Evolutionary conservation across 2,329 filamentous ascomycete species (phyloP).

Genomic region (Parascedosporium putredinis): DNA sequence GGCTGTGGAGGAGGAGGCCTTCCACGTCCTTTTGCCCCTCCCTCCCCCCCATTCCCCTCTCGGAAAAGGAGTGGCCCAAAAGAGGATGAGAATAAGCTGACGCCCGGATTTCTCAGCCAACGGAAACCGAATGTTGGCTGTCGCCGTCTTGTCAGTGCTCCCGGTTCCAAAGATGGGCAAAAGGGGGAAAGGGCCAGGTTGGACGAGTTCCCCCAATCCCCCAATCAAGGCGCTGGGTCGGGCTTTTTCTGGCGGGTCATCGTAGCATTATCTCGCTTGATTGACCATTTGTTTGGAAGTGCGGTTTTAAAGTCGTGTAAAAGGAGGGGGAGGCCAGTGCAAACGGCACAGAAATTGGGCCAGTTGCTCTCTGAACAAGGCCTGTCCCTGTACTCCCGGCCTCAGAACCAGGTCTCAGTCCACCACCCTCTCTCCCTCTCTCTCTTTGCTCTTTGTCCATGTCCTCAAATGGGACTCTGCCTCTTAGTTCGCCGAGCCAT

Average conservation of each 20-base stretch:
- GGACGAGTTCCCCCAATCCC: no score
- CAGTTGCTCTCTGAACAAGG: not conserved
- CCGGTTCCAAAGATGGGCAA: not conserved
- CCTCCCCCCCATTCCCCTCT: no score
- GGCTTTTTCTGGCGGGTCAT: no score
- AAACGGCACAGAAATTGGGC: slow-evolving; percentile 1
- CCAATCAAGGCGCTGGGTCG: no score
- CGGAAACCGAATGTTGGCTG: not conserved
- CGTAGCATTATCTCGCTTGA: slow-evolving; percentile 1
- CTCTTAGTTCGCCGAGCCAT: no score
- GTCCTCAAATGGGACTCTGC: not conserved
- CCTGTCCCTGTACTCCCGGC: not conserved
- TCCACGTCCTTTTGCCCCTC: no score
- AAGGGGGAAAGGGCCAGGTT: not conserved
- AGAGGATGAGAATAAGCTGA: not conserved
- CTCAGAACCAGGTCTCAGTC: not conserved
- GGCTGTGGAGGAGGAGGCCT: no score
- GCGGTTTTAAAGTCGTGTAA: not conserved
- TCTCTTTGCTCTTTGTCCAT: no score
- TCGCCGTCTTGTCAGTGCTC: not conserved
- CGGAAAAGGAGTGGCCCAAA: not conserved
- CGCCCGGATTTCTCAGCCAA: not conserved
- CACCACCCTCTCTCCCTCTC: no score
- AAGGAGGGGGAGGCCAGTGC: not conserved
- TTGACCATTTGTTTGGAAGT: not conserved